A percentile compares a stretch with the other conserved stretches of the same genome.
Evolutionary conservation across 163 green algal species (phyloP).

Genomic region (Prototheca wickerhamii): DNA sequence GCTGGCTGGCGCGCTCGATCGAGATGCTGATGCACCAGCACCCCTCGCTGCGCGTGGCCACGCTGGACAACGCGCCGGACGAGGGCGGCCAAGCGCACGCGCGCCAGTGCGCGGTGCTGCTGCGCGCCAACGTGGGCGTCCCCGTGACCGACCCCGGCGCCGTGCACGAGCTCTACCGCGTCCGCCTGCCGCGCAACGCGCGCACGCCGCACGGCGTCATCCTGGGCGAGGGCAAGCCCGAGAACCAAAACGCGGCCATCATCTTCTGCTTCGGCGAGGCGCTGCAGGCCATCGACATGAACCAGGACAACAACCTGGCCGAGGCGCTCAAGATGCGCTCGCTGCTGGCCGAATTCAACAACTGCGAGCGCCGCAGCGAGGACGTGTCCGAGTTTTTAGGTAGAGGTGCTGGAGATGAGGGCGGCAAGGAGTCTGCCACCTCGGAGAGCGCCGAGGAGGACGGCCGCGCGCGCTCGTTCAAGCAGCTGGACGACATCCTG

Average conservation of each 20-base stretch:
- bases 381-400: no score
- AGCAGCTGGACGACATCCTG: no score
- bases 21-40: constrained; percentile 46
- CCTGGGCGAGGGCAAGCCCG: constrained; percentile 82
- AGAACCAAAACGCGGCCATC: constrained; percentile 88
- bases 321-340: constrained; percentile 82
- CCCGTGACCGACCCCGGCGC: constrained; percentile 11
- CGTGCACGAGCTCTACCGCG: constrained; percentile 34
- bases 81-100: neutral
- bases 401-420: no score
- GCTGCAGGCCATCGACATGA: constrained; percentile 86
- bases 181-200: constrained; percentile 64
- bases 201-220: constrained; percentile 50
- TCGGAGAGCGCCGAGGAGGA: neutral
- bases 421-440: neutral
- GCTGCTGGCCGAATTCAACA: constrained; percentile 51
- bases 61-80: constrained; percentile 17
- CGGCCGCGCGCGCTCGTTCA: neutral
- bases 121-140: constrained; percentile 23
- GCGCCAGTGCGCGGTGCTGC: constrained; percentile 41
- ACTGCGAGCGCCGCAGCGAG: no score
- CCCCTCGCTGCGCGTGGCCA: constrained; percentile 36
- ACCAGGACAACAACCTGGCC: constrained; percentile 75
- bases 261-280: constrained; percentile 77
- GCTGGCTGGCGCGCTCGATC: constrained; percentile 48